These are phyloP conservation scores for Blastomyces emzantsi DNA, from an alignment of 2,329 filamentous ascomycete genomes.

Conservation along the genomic window DNA sequence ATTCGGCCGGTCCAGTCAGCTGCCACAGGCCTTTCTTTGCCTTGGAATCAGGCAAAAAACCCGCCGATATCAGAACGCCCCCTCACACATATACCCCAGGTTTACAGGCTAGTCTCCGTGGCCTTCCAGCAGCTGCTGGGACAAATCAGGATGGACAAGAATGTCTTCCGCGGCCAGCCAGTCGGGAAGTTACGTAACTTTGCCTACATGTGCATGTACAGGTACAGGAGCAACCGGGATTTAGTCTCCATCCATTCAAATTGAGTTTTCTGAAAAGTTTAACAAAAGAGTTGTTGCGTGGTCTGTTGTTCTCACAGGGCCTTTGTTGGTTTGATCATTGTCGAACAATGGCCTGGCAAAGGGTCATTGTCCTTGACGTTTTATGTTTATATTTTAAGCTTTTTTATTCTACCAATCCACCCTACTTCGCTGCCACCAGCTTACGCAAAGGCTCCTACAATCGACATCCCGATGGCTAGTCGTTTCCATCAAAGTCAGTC, in stretches of 20 bases:
- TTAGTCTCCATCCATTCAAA: not conserved
- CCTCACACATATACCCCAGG: not conserved
- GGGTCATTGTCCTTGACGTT: not conserved
- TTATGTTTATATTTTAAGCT: not conserved
- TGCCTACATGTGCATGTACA: too few species aligned
- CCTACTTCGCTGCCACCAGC: not conserved
- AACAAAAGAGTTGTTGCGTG: not conserved
- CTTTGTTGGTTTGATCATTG: not conserved
- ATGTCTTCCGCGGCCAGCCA: not conserved
- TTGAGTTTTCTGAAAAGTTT: not conserved
- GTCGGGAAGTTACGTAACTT: not conserved
- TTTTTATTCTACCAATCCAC: not conserved
- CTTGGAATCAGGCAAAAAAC: not conserved
- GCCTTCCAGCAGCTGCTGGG: not conserved
- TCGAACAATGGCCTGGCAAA: not conserved
- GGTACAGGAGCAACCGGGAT: too few species aligned
- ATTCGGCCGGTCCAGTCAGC: not conserved
- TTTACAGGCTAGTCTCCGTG: not conserved
- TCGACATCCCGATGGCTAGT: slow-evolving; percentile 39
- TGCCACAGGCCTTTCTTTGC: not conserved
- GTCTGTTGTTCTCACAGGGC: not conserved
- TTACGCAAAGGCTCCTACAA: slow-evolving; percentile 43
- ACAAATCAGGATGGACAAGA: not conserved
- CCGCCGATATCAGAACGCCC: not conserved
- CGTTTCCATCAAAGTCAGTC: slow-evolving; percentile 5